Percentiles rank a stretch among this genome's conserved stretches.
These are phyloP conservation scores for Plasmodium relictum DNA, from an alignment of 169 alveolate genomes.

Conservation along the genomic window DNA sequence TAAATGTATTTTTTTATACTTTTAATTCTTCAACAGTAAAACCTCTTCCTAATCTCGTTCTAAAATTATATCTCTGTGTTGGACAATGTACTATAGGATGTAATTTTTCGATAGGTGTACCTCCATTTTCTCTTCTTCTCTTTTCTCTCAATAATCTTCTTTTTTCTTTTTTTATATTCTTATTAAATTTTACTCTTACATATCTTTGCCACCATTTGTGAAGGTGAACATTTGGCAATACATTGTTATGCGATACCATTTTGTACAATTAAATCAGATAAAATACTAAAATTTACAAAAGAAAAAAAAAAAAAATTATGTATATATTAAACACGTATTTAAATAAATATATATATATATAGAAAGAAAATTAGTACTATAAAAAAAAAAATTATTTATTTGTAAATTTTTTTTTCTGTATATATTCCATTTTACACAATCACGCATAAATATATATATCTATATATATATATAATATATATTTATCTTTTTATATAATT, in stretches of 20 bases:
- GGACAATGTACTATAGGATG: conserved; percentile 97
- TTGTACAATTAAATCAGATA: conserved; percentile 72
- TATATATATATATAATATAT: not conserved
- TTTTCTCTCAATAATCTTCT: conserved; percentile 93
- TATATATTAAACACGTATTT: not conserved
- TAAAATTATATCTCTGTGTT: conserved; percentile 97
- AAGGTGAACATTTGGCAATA: conserved; percentile 97
- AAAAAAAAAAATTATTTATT: not conserved
- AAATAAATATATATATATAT: conserved; percentile 2
- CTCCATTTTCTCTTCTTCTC: conserved; percentile 92
- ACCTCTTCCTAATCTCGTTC: conserved; percentile 98
- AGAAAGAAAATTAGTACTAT: not conserved
- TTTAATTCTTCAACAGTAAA: conserved; percentile 98
- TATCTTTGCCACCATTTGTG: conserved; percentile 97
- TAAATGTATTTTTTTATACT: conserved; percentile 69
- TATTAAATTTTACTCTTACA: conserved; percentile 98
- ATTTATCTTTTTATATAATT: no score
- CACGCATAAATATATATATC: conserved; percentile 17
- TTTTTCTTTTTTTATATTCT: conserved; percentile 96
- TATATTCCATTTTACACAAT: no score
- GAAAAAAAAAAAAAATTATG: conserved; percentile 2
- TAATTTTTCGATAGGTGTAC: conserved; percentile 96
- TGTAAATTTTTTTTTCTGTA: no score
- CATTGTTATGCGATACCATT: conserved; percentile 96
- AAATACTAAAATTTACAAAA: conserved; percentile 22